Base-by-base conservation (phyloP, 257 asterid genomes). In the Euphrasia confusa region DNA sequence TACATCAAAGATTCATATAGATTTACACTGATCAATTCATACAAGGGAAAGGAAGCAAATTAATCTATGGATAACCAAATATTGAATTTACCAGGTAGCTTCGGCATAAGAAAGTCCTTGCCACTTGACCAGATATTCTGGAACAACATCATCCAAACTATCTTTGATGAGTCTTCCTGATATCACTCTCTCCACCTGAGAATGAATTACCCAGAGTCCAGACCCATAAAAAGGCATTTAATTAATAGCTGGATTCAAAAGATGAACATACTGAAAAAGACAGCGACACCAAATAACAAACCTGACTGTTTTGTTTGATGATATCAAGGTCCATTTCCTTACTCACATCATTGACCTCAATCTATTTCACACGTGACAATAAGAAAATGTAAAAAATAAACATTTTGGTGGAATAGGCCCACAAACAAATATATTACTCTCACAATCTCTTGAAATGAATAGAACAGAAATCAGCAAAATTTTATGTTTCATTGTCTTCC, bases 261-360 rank as follows among this genome's bases (percentile, higher is more conserved):
- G 61, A 63, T 53, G 56, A n/a, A 58, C 45, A 39, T 5, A 52
- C 18, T 69, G 27, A 33, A 69, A 14, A 62, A 39, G 32, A 66
- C 40, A 39, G 11, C 6, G 53, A 65, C 63, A 58, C 55, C 32
- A 3, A 26, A 54, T 64, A 67, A 26, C 73, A 72, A 40, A 87
- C 97, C 97, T 80, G 97, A 63, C 90, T 83, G 75, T 93, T 93
- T 71, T 79, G 95, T 73, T 87, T 89, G 74, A 93, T 89, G 66
- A 93, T 93, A 77, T 93, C 99, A 87, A 93, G 77, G 77, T 93
- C 99, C 99, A 93, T 93, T 83, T 93, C 97, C 88, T 89, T 93
- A 88, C 95, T 85, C 69, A 93, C 99, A 75, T 93, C 99, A 85
- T 93, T 87, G 61, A 87, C 94, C 82, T 93, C 99, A 69, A 89